phyloP scores from a whole-genome alignment of 805 yeast species.

The Kurtzmaniella cleridarum region DNA sequence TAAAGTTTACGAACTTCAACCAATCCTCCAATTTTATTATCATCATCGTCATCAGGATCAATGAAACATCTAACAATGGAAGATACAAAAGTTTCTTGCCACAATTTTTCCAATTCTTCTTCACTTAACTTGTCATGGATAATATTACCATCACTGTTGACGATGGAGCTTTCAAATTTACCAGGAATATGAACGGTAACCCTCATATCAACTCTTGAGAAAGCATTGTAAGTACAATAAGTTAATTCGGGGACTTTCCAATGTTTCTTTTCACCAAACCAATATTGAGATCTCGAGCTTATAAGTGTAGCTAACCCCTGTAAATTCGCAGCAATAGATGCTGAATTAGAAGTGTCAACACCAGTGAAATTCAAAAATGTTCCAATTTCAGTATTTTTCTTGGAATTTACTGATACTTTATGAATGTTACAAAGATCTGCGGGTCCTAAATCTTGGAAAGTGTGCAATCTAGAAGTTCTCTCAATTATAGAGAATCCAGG shows the following conservation, averaged over 20 bases:
- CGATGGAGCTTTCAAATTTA: constrained; percentile 50
- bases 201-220: constrained; percentile 61
- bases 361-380: constrained; percentile 74
- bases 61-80: constrained; percentile 72
- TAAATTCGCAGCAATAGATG: constrained; percentile 71
- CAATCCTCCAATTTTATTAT: constrained; percentile 46
- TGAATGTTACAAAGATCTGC: constrained; percentile 56
- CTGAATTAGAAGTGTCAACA: constrained; percentile 67
- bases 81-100: constrained; percentile 55
- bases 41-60: constrained; percentile 65
- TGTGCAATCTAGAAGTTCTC: constrained; percentile 53
- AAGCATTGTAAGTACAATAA: constrained; percentile 58
- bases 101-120: constrained; percentile 56
- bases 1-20: constrained; percentile 82
- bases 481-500: constrained; percentile 58
- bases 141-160: constrained; percentile 48
- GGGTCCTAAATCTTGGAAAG: constrained; percentile 66
- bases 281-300: constrained; percentile 53
- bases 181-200: constrained; percentile 77
- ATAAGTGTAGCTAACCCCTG: constrained; percentile 64
- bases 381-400: constrained; percentile 48
- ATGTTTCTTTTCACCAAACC: constrained; percentile 74
- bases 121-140: constrained; percentile 42
- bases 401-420: constrained; percentile 35
- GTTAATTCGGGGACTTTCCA: constrained; percentile 71